A percentile compares a stretch with the other conserved stretches of the same genome.
Conservation (phyloP, 2,329 filamentous ascomycete species). For the Pseudogymnoascus sp. region DNA sequence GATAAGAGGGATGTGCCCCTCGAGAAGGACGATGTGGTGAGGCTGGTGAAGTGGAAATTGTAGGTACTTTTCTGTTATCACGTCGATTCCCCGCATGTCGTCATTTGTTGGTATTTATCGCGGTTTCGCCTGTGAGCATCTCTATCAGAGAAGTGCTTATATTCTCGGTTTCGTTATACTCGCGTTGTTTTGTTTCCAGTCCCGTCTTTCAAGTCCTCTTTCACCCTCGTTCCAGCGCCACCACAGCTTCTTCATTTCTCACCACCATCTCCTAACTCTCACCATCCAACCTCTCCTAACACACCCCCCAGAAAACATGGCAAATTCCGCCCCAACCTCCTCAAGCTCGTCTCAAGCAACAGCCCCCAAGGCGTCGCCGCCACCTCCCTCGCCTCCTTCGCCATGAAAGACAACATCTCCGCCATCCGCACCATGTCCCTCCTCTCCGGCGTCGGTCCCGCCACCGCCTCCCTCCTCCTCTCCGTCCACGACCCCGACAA, state of each 20-base stretch:
- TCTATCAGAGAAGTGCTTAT: not conserved
- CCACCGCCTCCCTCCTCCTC: slow-evolving; percentile 67
- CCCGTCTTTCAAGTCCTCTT: not conserved
- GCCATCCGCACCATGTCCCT: slow-evolving; percentile 46
- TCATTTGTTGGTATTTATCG: not conserved
- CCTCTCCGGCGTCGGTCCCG: slow-evolving; percentile 69
- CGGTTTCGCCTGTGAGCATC: not conserved
- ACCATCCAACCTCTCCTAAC: not conserved
- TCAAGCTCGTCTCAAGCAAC: slow-evolving; percentile 56
- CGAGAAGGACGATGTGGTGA: slow-evolving; percentile 47
- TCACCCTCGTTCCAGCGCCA: not conserved
- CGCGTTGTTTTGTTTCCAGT: not conserved
- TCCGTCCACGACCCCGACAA: slow-evolving; percentile 50
- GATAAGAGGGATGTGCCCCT: slow-evolving; percentile 33
- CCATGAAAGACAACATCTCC: slow-evolving; percentile 22
- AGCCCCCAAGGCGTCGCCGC: slow-evolving; percentile 35
- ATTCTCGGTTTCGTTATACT: not conserved
- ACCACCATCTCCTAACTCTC: not conserved
- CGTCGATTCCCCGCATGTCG: not conserved
- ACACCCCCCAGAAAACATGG: slow-evolving; percentile 39
- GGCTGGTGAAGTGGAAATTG: slow-evolving; percentile 64
- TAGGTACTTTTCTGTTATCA: slow-evolving; percentile 32
- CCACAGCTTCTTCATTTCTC: not conserved
- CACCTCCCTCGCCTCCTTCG: slow-evolving; percentile 35
- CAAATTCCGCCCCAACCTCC: slow-evolving; percentile 51